A percentile compares a stretch with the other conserved stretches of the same genome.
Evolutionary conservation across 2,329 filamentous ascomycete species (phyloP).

Genomic region (Ceratocystiopsis sp.): DNA sequence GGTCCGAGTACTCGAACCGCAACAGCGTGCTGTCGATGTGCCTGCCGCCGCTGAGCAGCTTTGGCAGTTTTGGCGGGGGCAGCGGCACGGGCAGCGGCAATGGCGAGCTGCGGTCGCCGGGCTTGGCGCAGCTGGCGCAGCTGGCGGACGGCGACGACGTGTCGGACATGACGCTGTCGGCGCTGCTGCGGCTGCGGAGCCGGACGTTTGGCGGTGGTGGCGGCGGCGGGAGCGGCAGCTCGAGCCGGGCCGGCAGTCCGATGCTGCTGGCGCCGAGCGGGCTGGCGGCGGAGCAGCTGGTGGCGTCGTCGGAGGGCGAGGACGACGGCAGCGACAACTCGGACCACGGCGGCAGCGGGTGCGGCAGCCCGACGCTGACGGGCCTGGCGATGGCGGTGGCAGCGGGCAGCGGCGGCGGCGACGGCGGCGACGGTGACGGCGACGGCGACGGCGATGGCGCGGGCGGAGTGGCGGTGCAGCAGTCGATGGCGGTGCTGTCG

Average conservation of each 20-base stretch:
- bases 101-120: constrained; percentile 48
- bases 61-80: background rate
- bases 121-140: constrained; percentile 51
- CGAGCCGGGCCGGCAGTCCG: constrained; percentile 33
- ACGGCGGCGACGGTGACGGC: background rate
- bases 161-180: constrained; percentile 55
- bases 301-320: too few species aligned
- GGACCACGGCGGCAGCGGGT: background rate
- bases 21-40: constrained; percentile 72
- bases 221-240: constrained; percentile 45
- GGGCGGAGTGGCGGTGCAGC: background rate
- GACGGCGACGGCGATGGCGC: background rate
- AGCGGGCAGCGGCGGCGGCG: constrained; percentile 5
- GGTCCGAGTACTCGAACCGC: constrained; percentile 87
- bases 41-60: constrained; percentile 24
- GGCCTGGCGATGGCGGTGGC: constrained; percentile 9
- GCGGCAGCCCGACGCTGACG: constrained; percentile 30
- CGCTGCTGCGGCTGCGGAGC: constrained; percentile 54
- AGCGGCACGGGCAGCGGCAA: constrained; percentile 9
- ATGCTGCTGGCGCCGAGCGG: constrained; percentile 15
- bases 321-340: too few species aligned
- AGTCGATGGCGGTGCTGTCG: too few species aligned
- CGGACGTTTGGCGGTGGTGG: constrained; percentile 48
- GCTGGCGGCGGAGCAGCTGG: background rate
- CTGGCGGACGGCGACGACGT: constrained; percentile 39